Conservation (phyloP, 352 stramenopile genomes). For the Globisporangium okanoganense region DNA sequence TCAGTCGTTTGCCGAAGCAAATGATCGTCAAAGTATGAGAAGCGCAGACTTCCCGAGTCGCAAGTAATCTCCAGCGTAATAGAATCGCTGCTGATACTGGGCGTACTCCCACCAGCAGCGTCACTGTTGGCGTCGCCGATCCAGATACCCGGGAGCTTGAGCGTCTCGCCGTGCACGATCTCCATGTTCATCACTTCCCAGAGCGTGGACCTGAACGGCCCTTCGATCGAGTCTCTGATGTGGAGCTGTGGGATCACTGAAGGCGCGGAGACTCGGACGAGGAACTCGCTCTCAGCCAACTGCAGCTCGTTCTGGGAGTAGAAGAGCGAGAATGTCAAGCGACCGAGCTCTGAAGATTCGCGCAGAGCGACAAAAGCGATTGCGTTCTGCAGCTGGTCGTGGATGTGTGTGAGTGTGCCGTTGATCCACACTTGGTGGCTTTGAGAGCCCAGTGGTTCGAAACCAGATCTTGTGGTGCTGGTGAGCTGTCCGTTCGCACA, state of each 20-base stretch:
- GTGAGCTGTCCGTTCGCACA: slow-evolving; percentile 6
- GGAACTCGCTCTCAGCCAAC: slow-evolving; percentile 8
- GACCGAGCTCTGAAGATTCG: slow-evolving; percentile 4
- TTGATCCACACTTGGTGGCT: slow-evolving; percentile 19
- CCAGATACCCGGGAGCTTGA: slow-evolving; percentile 11
- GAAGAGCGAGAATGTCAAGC: slow-evolving; percentile 10
- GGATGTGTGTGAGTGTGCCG: slow-evolving; percentile 18
- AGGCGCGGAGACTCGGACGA: not conserved
- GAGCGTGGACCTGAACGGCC: slow-evolving; percentile 17
- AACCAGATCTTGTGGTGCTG: not conserved
- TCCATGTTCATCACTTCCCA: slow-evolving; percentile 18
- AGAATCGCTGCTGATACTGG: not conserved
- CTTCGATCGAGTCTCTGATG: slow-evolving; percentile 24
- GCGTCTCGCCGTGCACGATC: slow-evolving; percentile 9
- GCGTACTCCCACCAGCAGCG: not conserved
- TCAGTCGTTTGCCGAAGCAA: not conserved
- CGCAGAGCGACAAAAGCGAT: not conserved
- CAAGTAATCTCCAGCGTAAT: slow-evolving; percentile 14
- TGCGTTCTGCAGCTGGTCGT: slow-evolving; percentile 8
- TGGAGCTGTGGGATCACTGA: slow-evolving; percentile 13
- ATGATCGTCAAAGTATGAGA: slow-evolving; percentile 11
- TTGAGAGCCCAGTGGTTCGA: too few species aligned
- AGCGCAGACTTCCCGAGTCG: slow-evolving; percentile 11
- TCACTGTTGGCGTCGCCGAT: slow-evolving; percentile 12
- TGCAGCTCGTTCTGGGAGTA: not conserved